Base-by-base conservation (phyloP, 257 asterid genomes). In the Capsicum pubescens region DNA sequence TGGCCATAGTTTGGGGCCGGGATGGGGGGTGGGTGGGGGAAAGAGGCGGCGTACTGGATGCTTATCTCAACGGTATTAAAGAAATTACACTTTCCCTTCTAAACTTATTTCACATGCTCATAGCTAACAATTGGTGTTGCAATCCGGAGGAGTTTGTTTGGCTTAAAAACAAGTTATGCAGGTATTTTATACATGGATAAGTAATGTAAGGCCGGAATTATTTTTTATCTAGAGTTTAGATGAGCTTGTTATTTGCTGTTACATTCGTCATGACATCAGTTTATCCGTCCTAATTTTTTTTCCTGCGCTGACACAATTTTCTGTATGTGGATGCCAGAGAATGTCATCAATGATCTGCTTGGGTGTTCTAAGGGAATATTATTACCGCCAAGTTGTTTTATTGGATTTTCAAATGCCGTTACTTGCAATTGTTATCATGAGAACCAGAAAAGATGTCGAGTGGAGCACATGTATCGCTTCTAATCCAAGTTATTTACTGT, bases 401-500 rank as follows among this genome's bases (percentile, higher is more conserved):
- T 69, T 39, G 44, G 44, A 39, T 3, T 39, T 39, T 39, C 14
- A 14, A 15, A 14, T 46, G 48, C 6, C 6, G 78, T 69, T 16
- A 69, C 7, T 8, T 69, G 55, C 15, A 0, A 69, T 69, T 69
- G 78, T 69, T 16, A 5, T 8, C 8, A 6, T 69, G 78, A 42
- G 78, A 8, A 69, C 1, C 8, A 8, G 0, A 39, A 0, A 69
- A 69, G 54, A 4, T 69, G 78, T 69, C 55, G 78, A 69, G 78
- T 69, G 55, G 78, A 39, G 26, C 4, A 8, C 4, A 69, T 69
- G 78, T 69, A 69, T 69, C 7, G 26, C 9, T 69, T 69, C 55
- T 69, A 39, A 69, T 42, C 55, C 78, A 42, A 42, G 32, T 39
- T 69, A 69, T 69, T 69, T 69, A 16, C 78, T 69, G 39, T 69